Base-by-base conservation (phyloP, 2,329 filamentous ascomycete species). In the Xylariaceae sp. region DNA sequence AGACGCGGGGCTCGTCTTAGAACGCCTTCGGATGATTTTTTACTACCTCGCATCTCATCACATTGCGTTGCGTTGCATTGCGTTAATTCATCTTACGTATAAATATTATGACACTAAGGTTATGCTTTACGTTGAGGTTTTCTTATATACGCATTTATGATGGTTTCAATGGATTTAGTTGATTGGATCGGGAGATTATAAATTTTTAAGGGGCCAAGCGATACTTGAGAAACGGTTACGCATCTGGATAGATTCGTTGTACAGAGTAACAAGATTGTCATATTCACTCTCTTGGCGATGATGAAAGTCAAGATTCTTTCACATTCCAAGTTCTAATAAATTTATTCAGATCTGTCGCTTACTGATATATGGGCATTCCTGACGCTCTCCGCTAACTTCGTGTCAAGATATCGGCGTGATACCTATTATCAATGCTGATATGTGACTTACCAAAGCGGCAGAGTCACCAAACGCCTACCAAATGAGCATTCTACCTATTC, bases 231-330 rank as follows among this genome's bases (percentile, higher is more conserved):
- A 49, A 41, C 43, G 48, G 52, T 45, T 32, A 44, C 32, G 37
- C 52, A 56, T 48, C 21, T 32, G 49, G 45, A 47, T 59, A 54
- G 44, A 44, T 52, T 53, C 37, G 43, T 44, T 47, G 23, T 9
- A 29, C 49, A 57, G 54, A 47, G 44, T 50, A 50, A 57, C 53
- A 52, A 61, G 57, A 64, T 56, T 65, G 57, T 49, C 40, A 56
- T 21, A 52, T 52, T 48, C 46, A 48, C 40, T 55, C 44, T 50
- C 41, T n/a, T n/a, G n/a, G n/a, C n/a, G n/a, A 4, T 26, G 9
- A 26, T 26, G 4, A 26, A 26, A 4, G 23, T 9, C 23, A 26
- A 26, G 9, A 9, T 26, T 9, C 23, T 26, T 26, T 26, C 23
- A 26, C 9, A 9, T 26, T 26, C 23, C 23, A 26, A 26, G 23